Conservation (phyloP, 768 basidiomycete species). For the Filobasidium wieringae region DNA sequence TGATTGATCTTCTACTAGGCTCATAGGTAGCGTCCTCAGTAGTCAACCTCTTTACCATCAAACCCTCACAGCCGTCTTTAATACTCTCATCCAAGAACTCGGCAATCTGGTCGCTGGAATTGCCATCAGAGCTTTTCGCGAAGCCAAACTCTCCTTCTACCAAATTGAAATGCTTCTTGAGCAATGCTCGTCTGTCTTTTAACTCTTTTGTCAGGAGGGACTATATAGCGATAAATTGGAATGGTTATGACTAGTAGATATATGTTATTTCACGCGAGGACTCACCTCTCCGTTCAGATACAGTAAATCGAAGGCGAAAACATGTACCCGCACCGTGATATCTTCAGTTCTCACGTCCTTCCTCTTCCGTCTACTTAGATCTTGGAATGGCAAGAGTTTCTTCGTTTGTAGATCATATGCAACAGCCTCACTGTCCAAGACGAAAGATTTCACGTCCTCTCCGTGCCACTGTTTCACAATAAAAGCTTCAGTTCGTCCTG, state of each 20-base stretch:
- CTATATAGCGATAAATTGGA: conserved; percentile 41
- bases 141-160: conserved; percentile 86
- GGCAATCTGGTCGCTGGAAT: conserved; percentile 87
- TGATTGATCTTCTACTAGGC: conserved; percentile 85
- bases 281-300: conserved; percentile 90
- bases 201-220: conserved; percentile 68
- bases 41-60: conserved; percentile 99
- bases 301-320: conserved; percentile 93
- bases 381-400: conserved; percentile 94
- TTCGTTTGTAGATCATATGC: conserved; percentile 76
- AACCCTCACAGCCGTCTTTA: conserved; percentile 94
- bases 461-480: conserved; percentile 61
- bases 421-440: conserved; percentile 91
- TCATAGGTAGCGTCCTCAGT: conserved; percentile 86
- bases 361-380: conserved; percentile 81
- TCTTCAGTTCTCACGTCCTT: conserved; percentile 98
- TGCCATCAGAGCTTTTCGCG: conserved; percentile 78
- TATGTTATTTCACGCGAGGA: conserved; percentile 4
- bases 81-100: conserved; percentile 89
- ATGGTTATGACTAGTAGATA: background rate
- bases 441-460: conserved; percentile 71
- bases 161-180: conserved; percentile 64
- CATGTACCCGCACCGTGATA: conserved; percentile 88
- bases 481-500: background rate
- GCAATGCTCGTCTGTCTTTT: conserved; percentile 59